These are phyloP conservation scores for Populus hybrid DNA, from an alignment of 441 rosid genomes.

Conservation along the genomic window DNA sequence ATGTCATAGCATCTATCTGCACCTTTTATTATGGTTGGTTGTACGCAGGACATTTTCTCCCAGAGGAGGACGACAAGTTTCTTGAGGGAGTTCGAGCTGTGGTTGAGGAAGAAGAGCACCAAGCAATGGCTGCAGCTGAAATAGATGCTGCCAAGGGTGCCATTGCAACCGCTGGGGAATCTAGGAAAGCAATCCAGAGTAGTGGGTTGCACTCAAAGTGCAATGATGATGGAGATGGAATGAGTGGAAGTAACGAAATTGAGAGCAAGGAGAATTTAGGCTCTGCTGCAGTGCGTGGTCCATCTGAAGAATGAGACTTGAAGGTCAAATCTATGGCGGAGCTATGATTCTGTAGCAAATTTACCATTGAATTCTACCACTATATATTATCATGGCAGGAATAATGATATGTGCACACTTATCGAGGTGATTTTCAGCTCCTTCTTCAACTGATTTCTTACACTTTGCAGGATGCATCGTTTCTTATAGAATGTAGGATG, in stretches of 20 bases:
- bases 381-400: slow-evolving; percentile 74
- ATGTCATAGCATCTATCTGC: neutral
- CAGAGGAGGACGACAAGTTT: slow-evolving; percentile 90
- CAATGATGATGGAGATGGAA: slow-evolving; percentile 24
- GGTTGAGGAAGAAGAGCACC: slow-evolving; percentile 89
- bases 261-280: slow-evolving; percentile 21
- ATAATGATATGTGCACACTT: slow-evolving; percentile 74
- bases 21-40: slow-evolving; percentile 9
- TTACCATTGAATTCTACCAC: slow-evolving; percentile 80
- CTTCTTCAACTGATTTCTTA: neutral
- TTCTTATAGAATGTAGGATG: neutral
- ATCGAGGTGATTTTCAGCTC: slow-evolving; percentile 58
- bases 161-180: slow-evolving; percentile 57
- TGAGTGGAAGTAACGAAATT: slow-evolving; percentile 20
- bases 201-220: slow-evolving; percentile 20
- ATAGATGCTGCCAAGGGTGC: slow-evolving; percentile 63
- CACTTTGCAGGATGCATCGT: neutral
- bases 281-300: slow-evolving; percentile 18
- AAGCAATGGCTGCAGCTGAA: slow-evolving; percentile 56
- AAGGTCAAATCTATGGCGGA: slow-evolving; percentile 33
- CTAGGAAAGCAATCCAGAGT: slow-evolving; percentile 34
- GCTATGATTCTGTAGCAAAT: slow-evolving; percentile 52
- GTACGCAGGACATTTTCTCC: slow-evolving; percentile 79
- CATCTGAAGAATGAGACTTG: slow-evolving; percentile 31
- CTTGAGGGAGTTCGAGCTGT: slow-evolving; percentile 88